These are phyloP conservation scores for Suillus alpinus DNA, from an alignment of 768 basidiomycete genomes.

Conservation along the genomic window DNA sequence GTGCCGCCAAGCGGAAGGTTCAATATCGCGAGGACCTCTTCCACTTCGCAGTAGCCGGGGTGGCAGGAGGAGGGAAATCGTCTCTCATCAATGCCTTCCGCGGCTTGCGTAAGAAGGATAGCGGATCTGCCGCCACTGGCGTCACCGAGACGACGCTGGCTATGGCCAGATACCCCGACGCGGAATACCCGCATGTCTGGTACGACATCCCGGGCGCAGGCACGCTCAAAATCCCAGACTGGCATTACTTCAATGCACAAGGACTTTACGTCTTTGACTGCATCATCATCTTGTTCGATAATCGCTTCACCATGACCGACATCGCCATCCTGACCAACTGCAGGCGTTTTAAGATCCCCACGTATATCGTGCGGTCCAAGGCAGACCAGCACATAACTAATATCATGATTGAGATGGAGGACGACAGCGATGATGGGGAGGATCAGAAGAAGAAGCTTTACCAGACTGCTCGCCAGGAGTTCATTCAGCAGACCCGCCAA, in stretches of 20 bases:
- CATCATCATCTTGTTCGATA: constrained; percentile 31
- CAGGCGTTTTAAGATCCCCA: constrained; percentile 30
- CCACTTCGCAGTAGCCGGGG: constrained; percentile 33
- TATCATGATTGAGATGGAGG: constrained; percentile 13
- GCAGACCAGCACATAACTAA: constrained; percentile 31
- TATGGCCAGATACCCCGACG: constrained; percentile 23
- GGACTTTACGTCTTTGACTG: constrained; percentile 36
- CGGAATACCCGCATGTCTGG: constrained; percentile 26
- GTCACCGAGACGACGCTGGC: constrained; percentile 28
- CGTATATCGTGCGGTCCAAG: constrained; percentile 36
- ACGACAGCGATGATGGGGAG: constrained; percentile 19
- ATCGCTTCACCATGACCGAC: constrained; percentile 34
- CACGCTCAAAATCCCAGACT: constrained; percentile 30
- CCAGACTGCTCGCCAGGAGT: constrained; percentile 24
- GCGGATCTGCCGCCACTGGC: constrained; percentile 27
- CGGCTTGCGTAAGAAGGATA: constrained; percentile 21
- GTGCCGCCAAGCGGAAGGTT: constrained; percentile 8
- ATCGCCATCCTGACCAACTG: constrained; percentile 31
- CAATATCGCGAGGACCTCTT: constrained; percentile 23
- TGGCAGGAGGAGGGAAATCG: constrained; percentile 34
- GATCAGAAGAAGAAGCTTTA: constrained; percentile 13
- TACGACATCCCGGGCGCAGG: constrained; percentile 38
- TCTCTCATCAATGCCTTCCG: constrained; percentile 36
- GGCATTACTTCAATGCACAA: constrained; percentile 36
- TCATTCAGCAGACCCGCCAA: constrained; percentile 24